Percentiles rank a stretch among this genome's conserved stretches.
Conservation (phyloP, 164 flowering plant genomes). For the Aristolochia contorta region DNA sequence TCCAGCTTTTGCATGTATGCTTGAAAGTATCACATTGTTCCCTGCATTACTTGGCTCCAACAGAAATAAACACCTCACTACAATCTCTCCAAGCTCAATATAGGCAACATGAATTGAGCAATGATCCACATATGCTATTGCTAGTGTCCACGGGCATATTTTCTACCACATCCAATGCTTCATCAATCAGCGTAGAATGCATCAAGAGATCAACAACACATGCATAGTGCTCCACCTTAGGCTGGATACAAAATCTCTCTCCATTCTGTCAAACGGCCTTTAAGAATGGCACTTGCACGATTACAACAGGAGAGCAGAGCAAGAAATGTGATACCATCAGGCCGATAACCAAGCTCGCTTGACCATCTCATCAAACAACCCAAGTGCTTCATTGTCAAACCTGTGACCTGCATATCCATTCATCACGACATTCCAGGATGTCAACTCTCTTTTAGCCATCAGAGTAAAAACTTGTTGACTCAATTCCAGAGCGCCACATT, state of each 20-base stretch:
- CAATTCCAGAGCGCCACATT: conserved; percentile 30
- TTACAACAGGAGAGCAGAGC: conserved; percentile 37
- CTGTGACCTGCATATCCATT: conserved; percentile 35
- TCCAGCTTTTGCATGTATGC: conserved; percentile 8
- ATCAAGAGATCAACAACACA: conserved; percentile 37
- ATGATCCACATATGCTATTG: conserved; percentile 7
- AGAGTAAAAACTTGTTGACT: conserved; percentile 22
- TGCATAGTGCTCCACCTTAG: conserved; percentile 34
- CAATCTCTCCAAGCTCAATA: conserved; percentile 6
- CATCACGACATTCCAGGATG: conserved; percentile 32
- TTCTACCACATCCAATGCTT: conserved; percentile 23
- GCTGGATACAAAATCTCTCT: conserved; percentile 19
- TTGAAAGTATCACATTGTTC: conserved; percentile 6
- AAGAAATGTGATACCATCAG: conserved; percentile 32
- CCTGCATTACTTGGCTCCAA: conserved; percentile 7
- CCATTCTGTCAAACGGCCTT: conserved; percentile 30
- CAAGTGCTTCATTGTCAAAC: conserved; percentile 13
- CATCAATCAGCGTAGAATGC: conserved; percentile 25
- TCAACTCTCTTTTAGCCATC: conserved; percentile 21
- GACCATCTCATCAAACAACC: conserved; percentile 29
- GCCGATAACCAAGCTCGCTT: conserved; percentile 10
- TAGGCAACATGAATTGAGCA: conserved; percentile 5
- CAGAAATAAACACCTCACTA: neutral
- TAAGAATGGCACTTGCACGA: conserved; percentile 25
- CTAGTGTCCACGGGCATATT: conserved; percentile 1